phyloP scores from a whole-genome alignment of 1,139 yeast species.

The Suhomyces guaymorum region DNA sequence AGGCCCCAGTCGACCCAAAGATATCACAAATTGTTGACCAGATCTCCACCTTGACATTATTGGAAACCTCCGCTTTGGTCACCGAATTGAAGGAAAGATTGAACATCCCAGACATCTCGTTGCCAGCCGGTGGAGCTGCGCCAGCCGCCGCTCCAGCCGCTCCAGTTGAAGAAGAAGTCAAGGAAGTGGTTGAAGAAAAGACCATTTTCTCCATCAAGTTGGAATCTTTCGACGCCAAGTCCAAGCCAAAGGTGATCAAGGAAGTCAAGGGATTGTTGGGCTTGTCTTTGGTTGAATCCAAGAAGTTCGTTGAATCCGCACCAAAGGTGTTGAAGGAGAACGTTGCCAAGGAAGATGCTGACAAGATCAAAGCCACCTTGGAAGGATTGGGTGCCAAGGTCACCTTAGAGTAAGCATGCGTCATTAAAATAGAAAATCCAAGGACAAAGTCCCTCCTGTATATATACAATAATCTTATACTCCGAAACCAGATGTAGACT shows the following conservation, averaged over 20 bases:
- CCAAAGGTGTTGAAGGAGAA: slow-evolving; percentile 90
- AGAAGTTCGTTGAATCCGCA: slow-evolving; percentile 96
- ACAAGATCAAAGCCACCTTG: slow-evolving; percentile 85
- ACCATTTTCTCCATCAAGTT: slow-evolving; percentile 89
- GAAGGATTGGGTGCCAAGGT: slow-evolving; percentile 97
- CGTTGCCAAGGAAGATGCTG: slow-evolving; percentile 87
- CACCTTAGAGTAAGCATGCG: slow-evolving; percentile 63
- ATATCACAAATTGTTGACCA: slow-evolving; percentile 85
- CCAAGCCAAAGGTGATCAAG: slow-evolving; percentile 96
- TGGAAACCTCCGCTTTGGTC: slow-evolving; percentile 86
- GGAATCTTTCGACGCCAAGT: slow-evolving; percentile 90
- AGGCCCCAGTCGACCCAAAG: slow-evolving; percentile 77
- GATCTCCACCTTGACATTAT: slow-evolving; percentile 81
- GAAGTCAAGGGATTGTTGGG: slow-evolving; percentile 93
- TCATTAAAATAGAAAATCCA: slow-evolving; percentile 1
- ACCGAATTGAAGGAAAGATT: slow-evolving; percentile 80
- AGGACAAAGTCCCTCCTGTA: slow-evolving; percentile 15
- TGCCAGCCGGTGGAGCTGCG: slow-evolving; percentile 69
- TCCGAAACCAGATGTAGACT: background rate
- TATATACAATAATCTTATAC: slow-evolving; percentile 16
- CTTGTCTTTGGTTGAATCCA: slow-evolving; percentile 90
- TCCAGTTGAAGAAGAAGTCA: slow-evolving; percentile 72
- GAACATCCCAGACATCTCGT: slow-evolving; percentile 89
- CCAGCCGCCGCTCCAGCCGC: slow-evolving; percentile 74
- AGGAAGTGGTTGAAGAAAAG: slow-evolving; percentile 86